A percentile compares a stretch with the other conserved stretches of the same genome.
phyloP scores from a whole-genome alignment of 2,329 filamentous ascomycete species.

The Neopestalotiopsis sp. region DNA sequence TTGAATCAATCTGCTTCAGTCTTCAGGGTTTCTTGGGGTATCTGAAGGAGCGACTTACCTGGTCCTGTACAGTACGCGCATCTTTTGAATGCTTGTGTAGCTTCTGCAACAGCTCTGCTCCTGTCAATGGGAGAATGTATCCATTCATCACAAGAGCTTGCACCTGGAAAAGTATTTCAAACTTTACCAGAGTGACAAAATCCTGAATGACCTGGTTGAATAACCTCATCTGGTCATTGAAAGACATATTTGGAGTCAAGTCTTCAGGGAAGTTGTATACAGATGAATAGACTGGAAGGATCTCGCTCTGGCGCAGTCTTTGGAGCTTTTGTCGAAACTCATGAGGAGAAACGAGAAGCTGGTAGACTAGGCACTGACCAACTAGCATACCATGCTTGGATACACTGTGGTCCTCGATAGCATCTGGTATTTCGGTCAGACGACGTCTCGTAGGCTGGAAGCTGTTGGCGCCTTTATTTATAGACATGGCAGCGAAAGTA shows the following conservation, averaged over 20 bases:
- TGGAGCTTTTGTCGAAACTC: constrained; percentile 36
- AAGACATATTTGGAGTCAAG: constrained; percentile 21
- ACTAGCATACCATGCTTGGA: constrained; percentile 37
- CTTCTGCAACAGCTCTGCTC: constrained; percentile 49
- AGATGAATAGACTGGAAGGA: constrained; percentile 26
- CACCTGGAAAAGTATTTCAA: constrained; percentile 64
- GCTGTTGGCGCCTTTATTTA: neutral
- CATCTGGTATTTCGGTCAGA: constrained; percentile 33
- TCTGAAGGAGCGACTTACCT: neutral
- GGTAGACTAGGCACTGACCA: constrained; percentile 52
- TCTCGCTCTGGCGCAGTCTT: constrained; percentile 31
- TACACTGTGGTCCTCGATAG: constrained; percentile 14
- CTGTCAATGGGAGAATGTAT: constrained; percentile 61
- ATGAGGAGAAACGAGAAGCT: constrained; percentile 33
- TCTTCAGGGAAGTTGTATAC: constrained; percentile 28
- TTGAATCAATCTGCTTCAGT: neutral
- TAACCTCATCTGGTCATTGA: constrained; percentile 29
- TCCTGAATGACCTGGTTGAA: constrained; percentile 39
- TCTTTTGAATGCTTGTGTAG: constrained; percentile 40
- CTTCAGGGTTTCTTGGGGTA: neutral
- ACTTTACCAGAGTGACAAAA: constrained; percentile 47
- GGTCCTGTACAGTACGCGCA: constrained; percentile 6
- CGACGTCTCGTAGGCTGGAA: constrained; percentile 28
- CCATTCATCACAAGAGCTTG: constrained; percentile 68
- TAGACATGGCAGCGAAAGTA: neutral